Evolutionary conservation across 2,329 filamentous ascomycete species (phyloP).

Genomic region (Diaporthe sp.): DNA sequence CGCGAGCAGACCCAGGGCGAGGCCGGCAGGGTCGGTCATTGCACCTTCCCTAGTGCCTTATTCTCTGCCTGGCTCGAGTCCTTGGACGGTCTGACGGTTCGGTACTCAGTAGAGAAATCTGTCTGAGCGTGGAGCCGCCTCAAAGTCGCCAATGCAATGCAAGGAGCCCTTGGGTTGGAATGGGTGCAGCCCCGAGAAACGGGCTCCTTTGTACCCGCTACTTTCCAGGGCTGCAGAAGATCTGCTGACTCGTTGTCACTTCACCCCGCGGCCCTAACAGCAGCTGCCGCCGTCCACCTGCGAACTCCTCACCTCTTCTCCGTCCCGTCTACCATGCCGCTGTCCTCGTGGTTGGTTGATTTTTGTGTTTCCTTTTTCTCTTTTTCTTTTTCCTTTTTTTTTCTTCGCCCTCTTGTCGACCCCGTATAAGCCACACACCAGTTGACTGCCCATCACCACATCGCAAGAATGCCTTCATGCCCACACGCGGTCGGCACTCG

Average conservation of each 20-base stretch:
- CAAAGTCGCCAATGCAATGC: conserved; percentile 25
- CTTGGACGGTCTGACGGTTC: conserved; percentile 12
- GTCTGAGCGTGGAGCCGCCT: conserved; percentile 24
- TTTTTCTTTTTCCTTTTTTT: not conserved
- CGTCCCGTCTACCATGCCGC: not conserved
- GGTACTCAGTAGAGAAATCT: not conserved
- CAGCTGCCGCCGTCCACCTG: not conserved
- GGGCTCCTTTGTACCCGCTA: conserved; percentile 11
- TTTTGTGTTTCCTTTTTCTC: too few relatives aligned
- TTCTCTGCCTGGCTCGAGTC: not conserved
- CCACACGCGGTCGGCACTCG: not conserved
- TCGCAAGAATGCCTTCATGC: not conserved
- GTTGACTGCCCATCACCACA: not conserved
- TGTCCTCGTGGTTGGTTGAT: too few relatives aligned
- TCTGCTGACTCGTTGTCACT: conserved; percentile 16
- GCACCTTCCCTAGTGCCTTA: conserved; percentile 14
- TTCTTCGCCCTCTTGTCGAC: not conserved
- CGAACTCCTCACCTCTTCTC: not conserved
- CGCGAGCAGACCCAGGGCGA: not conserved
- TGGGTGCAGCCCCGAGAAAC: conserved; percentile 10
- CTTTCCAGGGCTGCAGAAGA: conserved; percentile 16
- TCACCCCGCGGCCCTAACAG: conserved; percentile 4
- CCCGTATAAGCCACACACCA: not conserved
- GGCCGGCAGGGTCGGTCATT: conserved; percentile 21
- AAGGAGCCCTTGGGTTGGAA: conserved; percentile 16